Evolutionary conservation across 257 asterid species (phyloP), one percentile per base, ranked within the genome.

Genomic region (Fraxinus quadrangulata): DNA sequence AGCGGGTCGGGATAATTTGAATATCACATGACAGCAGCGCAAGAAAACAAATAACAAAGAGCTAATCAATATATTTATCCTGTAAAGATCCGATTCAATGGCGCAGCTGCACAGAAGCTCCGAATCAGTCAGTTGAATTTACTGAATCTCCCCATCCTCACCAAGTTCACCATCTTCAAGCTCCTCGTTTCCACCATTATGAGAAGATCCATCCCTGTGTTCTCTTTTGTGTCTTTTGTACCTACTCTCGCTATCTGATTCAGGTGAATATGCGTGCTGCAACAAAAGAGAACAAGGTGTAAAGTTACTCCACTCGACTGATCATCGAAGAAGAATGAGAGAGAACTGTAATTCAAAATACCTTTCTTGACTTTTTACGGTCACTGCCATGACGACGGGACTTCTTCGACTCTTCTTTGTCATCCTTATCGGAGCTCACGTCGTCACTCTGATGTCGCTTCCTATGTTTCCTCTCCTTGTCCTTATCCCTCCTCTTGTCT

Each of bases 121-220:
- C 67, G 13, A 19, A 0, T 13, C 6, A 6, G 31, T 59, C 14
- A 59, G 67, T 21, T 17, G 33, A 69, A 75, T 81, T 91, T 56
- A 94, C 75, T 89, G 91, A 80, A 94, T 96, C 88, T 93, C 99
- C 73, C 97, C 98, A 85, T 96, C 98, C 86, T 96, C 98, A 66
- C 99, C 97, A 56, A 96, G 86, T 82, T 96, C 99, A 63, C 99
- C 99, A 83, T 96, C 98, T 89, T 96, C 98, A 69, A 93, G 98
- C 89, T 96, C 99, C 84, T 96, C 98, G 12, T 80, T 47, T 28
- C 93, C 93, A 67, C 90, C 89, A 74, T 78, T 87, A 77, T 90
- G 84, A 74, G 87, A 87, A 70, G 94, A 89, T 71, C 90, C 87
- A 81, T 94, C 97, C 17, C 88, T 87, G 72, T 85, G 85, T 71